Conservation (phyloP, 2,329 filamentous ascomycete genomes). For the Claviceps fusiformis region DNA sequence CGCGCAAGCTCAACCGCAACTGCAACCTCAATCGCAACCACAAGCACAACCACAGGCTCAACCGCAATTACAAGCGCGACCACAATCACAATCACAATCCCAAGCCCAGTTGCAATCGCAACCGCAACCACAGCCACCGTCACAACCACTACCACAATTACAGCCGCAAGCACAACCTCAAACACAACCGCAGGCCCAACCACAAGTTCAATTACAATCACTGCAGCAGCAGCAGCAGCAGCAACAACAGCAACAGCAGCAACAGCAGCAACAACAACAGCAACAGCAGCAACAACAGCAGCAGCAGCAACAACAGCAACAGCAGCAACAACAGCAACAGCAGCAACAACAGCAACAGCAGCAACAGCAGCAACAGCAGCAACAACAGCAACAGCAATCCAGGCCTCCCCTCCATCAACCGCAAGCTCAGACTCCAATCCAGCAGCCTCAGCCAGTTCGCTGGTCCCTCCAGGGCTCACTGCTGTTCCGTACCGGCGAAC, state of each 20-base stretch:
- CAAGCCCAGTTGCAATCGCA: too few species aligned
- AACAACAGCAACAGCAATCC: constrained; percentile 8
- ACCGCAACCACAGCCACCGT: too few species aligned
- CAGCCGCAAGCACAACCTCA: constrained; percentile 1
- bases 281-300: constrained; percentile 11
- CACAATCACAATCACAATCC: background rate
- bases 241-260: constrained; percentile 3
- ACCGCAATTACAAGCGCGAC: constrained; percentile 1
- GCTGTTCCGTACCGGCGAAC: constrained; percentile 34
- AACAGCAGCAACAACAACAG: constrained; percentile 8
- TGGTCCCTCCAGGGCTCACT: constrained; percentile 22
- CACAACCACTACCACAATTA: too few species aligned
- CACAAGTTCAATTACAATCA: background rate
- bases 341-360: constrained; percentile 1
- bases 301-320: constrained; percentile 1
- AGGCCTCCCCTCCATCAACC: background rate
- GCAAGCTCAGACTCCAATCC: background rate
- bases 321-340: constrained; percentile 8
- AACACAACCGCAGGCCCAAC: constrained; percentile 2
- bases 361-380: constrained; percentile 8
- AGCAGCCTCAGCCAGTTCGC: constrained; percentile 7
- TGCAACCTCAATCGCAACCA: constrained; percentile 2
- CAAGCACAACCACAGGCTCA: constrained; percentile 5
- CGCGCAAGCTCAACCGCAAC: background rate
- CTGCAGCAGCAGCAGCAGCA: constrained; percentile 5